A percentile compares a stretch with the other conserved stretches of the same genome.
These are phyloP conservation scores for Funneliformis geosporum DNA, from an alignment of 192 early-diverging fungal genomes.

Conservation along the genomic window DNA sequence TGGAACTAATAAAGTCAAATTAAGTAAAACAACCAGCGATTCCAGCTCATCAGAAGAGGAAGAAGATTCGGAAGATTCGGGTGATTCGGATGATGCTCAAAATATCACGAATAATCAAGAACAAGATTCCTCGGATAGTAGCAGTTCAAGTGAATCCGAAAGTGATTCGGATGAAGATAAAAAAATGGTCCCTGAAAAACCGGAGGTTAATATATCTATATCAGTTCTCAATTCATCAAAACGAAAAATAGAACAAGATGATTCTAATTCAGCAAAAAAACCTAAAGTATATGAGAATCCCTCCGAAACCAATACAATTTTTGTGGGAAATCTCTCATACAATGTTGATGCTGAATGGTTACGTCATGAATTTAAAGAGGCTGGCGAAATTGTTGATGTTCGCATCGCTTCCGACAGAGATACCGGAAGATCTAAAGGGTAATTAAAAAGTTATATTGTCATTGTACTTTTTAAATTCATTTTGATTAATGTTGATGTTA, in stretches of 20 bases:
- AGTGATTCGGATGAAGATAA: not conserved
- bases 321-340: conserved; percentile 76
- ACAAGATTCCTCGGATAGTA: not conserved
- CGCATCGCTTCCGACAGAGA: conserved; percentile 78
- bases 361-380: conserved; percentile 59
- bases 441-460: conserved; percentile 14
- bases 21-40: not conserved
- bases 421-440: conserved; percentile 76
- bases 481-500: not conserved
- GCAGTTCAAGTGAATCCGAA: not conserved
- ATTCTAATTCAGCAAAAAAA: not conserved
- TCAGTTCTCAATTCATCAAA: not conserved
- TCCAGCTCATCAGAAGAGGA: not conserved
- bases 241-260: not conserved
- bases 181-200: not conserved
- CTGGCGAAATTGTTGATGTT: conserved; percentile 70
- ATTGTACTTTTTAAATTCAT: not conserved
- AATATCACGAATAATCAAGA: not conserved
- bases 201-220: not conserved
- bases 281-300: not conserved
- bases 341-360: conserved; percentile 69
- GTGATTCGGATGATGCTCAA: not conserved
- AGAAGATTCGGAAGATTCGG: not conserved
- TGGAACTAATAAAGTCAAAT: not conserved
- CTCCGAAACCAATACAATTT: conserved; percentile 46